Conservation (phyloP, 257 asterid genomes). For the Solanum etuberosum region DNA sequence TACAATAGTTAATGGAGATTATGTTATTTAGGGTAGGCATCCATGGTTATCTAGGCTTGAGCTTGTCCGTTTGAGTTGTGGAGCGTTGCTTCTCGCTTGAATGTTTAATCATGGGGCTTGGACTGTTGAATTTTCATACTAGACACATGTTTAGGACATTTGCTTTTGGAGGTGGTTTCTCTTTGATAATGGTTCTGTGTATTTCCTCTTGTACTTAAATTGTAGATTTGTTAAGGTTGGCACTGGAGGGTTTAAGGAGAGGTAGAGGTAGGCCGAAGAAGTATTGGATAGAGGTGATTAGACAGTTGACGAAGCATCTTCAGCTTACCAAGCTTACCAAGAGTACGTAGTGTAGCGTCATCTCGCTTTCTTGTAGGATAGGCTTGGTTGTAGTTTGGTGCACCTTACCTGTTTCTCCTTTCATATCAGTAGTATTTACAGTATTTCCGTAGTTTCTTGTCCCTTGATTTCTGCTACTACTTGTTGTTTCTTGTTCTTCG, state of each 20-base stretch:
- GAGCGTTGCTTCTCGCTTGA: neutral
- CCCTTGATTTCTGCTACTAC: neutral
- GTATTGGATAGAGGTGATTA: neutral
- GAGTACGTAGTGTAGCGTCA: neutral
- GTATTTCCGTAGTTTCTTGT: neutral
- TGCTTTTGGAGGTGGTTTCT: neutral
- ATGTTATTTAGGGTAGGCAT: neutral
- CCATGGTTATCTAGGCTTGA: neutral
- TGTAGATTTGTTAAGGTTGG: neutral
- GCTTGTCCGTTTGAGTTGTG: neutral
- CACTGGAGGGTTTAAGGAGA: neutral
- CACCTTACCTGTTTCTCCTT: neutral
- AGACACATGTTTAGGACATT: neutral
- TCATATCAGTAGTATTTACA: neutral
- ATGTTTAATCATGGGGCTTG: neutral
- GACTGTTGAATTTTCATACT: neutral
- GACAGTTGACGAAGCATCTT: neutral
- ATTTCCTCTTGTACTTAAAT: neutral
- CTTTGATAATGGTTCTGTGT: neutral
- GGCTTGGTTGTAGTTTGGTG: neutral
- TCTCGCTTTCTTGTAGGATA: neutral
- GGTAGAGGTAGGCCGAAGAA: neutral
- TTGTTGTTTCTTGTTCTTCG: neutral
- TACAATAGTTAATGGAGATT: neutral
- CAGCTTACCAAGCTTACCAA: neutral